Conservation (phyloP, 1,284 basidiomycete species). For the Fomitopsis pinicola region DNA sequence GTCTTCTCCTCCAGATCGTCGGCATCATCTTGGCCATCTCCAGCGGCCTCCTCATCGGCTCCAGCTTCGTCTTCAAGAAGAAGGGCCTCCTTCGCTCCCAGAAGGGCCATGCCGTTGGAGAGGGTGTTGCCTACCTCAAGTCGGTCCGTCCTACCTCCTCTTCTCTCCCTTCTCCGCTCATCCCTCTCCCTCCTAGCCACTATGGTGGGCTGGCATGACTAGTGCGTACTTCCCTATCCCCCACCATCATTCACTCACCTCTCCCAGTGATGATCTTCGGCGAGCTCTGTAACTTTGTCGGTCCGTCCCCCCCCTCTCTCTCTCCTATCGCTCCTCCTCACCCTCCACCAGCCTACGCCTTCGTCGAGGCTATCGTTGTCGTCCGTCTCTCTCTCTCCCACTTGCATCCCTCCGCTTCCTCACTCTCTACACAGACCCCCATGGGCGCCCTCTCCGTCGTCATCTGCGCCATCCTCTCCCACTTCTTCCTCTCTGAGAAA, state of each 20-base stretch:
- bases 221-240: slow-evolving; percentile 39
- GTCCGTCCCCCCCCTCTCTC: slow-evolving; percentile 32
- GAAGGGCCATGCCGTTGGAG: slow-evolving; percentile 71
- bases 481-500: slow-evolving; percentile 90
- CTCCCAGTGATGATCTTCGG: slow-evolving; percentile 73
- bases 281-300: slow-evolving; percentile 81
- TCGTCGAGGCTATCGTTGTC: slow-evolving; percentile 85
- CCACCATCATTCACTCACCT: slow-evolving; percentile 6
- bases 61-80: slow-evolving; percentile 97
- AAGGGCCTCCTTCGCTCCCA: slow-evolving; percentile 78
- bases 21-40: slow-evolving; percentile 80
- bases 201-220: slow-evolving; percentile 89
- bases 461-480: slow-evolving; percentile 90
- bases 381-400: slow-evolving; percentile 40
- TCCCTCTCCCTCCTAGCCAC: slow-evolving; percentile 33
- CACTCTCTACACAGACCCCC: slow-evolving; percentile 60
- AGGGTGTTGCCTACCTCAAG: slow-evolving; percentile 94
- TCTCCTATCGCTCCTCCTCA: slow-evolving; percentile 24
- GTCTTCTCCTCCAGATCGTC: slow-evolving; percentile 43
- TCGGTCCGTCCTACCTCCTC: slow-evolving; percentile 47
- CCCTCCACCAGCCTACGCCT: slow-evolving; percentile 68
- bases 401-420: neutral
- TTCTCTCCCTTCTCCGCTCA: neutral
- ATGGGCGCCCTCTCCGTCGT: slow-evolving; percentile 96
- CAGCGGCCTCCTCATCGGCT: slow-evolving; percentile 88